Percentiles rank a stretch among this genome's conserved stretches.
Evolutionary conservation across 805 yeast species (phyloP).

Genomic region (Myxozyma melibiosi): DNA sequence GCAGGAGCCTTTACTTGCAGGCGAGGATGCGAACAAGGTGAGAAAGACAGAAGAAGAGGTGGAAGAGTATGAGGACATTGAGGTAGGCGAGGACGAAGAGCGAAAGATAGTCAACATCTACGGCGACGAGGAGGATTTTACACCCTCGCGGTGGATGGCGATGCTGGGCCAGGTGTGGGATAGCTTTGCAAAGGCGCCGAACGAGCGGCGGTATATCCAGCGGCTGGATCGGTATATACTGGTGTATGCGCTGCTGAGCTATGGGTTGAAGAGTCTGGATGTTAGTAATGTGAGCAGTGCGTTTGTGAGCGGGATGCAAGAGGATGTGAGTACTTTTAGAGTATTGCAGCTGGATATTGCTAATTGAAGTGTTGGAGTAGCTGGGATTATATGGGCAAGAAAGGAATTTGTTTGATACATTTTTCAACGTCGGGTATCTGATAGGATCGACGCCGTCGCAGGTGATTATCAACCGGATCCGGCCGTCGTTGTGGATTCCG

Average conservation of each 20-base stretch:
- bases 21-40: too few relatives aligned
- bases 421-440: slow-evolving; percentile 38
- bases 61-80: too few relatives aligned
- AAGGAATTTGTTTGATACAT: slow-evolving; percentile 24
- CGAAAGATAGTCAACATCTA: too few relatives aligned
- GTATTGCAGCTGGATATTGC: neutral
- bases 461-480: slow-evolving; percentile 39
- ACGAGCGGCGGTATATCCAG: slow-evolving; percentile 41
- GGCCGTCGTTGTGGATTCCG: slow-evolving; percentile 39
- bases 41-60: too few relatives aligned
- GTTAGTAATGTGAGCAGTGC: slow-evolving; percentile 64
- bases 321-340: slow-evolving; percentile 44
- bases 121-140: slow-evolving; percentile 15
- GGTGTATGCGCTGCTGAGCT: slow-evolving; percentile 43
- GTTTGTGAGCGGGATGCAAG: slow-evolving; percentile 65
- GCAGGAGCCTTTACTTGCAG: too few relatives aligned
- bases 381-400: slow-evolving; percentile 26
- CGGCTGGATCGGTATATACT: slow-evolving; percentile 43
- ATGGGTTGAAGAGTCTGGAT: slow-evolving; percentile 59
- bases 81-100: too few relatives aligned
- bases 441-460: slow-evolving; percentile 44
- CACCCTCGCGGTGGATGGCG: slow-evolving; percentile 3
- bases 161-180: slow-evolving; percentile 29
- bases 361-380: slow-evolving; percentile 2
- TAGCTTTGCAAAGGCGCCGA: slow-evolving; percentile 32